Conservation (phyloP, 768 basidiomycete genomes). For the Rhizopogon vesiculosus region DNA sequence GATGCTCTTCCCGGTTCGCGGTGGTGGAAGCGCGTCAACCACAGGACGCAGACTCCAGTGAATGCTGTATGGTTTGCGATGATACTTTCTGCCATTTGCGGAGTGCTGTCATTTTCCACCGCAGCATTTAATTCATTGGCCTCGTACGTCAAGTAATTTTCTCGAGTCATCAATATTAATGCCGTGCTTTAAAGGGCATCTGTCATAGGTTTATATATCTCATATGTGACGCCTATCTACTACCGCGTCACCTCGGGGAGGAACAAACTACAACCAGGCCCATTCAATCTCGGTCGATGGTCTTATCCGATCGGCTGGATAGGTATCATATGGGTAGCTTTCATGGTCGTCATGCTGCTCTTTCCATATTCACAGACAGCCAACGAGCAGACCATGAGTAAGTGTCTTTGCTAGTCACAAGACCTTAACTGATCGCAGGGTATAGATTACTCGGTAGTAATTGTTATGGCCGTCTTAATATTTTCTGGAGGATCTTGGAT, state of each 20-base stretch:
- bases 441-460: constrained; percentile 21
- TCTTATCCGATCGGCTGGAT: constrained; percentile 25
- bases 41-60: constrained; percentile 28
- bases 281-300: constrained; percentile 29
- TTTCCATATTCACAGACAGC: constrained; percentile 26
- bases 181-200: constrained; percentile 16
- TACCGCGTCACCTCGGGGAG: constrained; percentile 31
- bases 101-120: constrained; percentile 28
- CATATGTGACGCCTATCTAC: constrained; percentile 33
- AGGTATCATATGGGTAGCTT: constrained; percentile 27
- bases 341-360: constrained; percentile 28
- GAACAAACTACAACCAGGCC: constrained; percentile 28
- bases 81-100: constrained; percentile 23
- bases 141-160: constrained; percentile 18
- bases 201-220: constrained; percentile 31
- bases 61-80: constrained; percentile 39
- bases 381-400: constrained; percentile 28
- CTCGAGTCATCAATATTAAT: not conserved
- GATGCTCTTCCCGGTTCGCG: constrained; percentile 33
- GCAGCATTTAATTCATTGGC: constrained; percentile 29
- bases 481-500: constrained; percentile 29
- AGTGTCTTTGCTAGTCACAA: constrained; percentile 4
- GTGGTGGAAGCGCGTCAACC: constrained; percentile 32
- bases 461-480: constrained; percentile 26
- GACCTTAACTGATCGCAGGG: not conserved